Evolutionary conservation across 176 grass and related monocot species (phyloP), one percentile per base, ranked within the genome.

Genomic region (Musa acuminata): DNA sequence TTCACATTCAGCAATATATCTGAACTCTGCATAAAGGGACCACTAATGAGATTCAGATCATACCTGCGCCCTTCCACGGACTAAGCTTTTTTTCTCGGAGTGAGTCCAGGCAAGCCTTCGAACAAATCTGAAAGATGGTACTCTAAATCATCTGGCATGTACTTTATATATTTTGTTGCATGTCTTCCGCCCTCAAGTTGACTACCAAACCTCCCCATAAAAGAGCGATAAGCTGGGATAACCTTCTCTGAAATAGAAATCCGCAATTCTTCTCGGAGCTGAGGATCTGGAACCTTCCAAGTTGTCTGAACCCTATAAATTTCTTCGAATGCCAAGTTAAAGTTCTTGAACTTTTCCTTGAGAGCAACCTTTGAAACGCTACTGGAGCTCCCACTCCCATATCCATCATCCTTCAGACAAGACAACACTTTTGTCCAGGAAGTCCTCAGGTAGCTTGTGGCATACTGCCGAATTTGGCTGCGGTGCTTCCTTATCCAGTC

Each of bases 191-290:
- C 85, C 80, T 98, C 90, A 73, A 94, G 72, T 82, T 85, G 83
- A 75, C 90, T 50, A 76, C 88, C 86, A 72, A 85, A 94, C 63
- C 95, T 86, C 80, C 95, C 95, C 78, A 93, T 65, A 75, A 99
- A 99, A 79, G 88, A 86, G 62, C 95, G 87, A 67, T 99, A 99
- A 57, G 95, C 95, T 78, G 90, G 95, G 29, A 99, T 93, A 53
- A 99, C 88, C 75, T 87, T 88, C 78, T 99, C 95, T 35, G 90
- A 91, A 83, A 99, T 89, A 62, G 90, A 99, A 73, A 99, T 99
- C 80, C 87, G 93, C 22, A 99, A 87, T 68, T 99, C 95, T 81
- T 99, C 95, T 53, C 90, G 80, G 27, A 94, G 83, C 77, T 99
- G 90, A 51, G 86, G 78, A 72, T 99, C 95, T 0, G 88, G 86